Evolutionary conservation across 768 basidiomycete species (phyloP), one percentile per base, ranked within the genome.

Genomic region (Lactifluus echinatus): DNA sequence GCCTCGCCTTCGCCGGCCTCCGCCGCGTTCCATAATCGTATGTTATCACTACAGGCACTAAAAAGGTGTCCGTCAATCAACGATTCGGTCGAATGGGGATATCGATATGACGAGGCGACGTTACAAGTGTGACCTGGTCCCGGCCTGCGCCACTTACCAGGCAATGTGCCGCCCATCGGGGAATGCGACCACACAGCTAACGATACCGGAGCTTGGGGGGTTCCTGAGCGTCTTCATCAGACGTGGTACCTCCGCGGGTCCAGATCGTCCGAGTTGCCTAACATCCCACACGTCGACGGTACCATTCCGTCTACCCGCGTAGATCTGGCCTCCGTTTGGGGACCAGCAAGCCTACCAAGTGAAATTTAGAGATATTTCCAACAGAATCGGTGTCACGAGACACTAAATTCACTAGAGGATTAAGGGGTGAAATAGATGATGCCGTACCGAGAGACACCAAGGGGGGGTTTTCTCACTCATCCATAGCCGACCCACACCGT

Each of bases 281-380:
- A 94, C 84, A 68, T 98, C 96, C 89, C 91, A 98, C 15, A 96
- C 81, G 66, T 96, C 92, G 49, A 98, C 81, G 1, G 87, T 85
- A 23, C 90, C 90, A 63, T 94, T 93, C 48, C 94, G 78, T 63
- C 95, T 77, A 8, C 95, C 94, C 12, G 89, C 93, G 68, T 90
- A 90, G 44, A 99, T 83, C 60, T 94, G 88, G 4, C 77, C 78
- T 15, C 95, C 94, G 61, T 92, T 84, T 2, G 83, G 79, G 5
- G 92, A 93, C 93, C 95, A 98, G 69, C 89, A 93, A 15, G 94
- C 93, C 94, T 98, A 65, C 42, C 39, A 62, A 66, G 36, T 15
- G 12, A 21, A 50, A n/a, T 34, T 34, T 28, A 55, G 52, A 15
- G 49, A 47, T 31, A 19, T 31, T 19, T 47, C 31, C 55, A 21